Evolutionary conservation across 768 basidiomycete species (phyloP).

Genomic region (Crassisporium funariophilum): DNA sequence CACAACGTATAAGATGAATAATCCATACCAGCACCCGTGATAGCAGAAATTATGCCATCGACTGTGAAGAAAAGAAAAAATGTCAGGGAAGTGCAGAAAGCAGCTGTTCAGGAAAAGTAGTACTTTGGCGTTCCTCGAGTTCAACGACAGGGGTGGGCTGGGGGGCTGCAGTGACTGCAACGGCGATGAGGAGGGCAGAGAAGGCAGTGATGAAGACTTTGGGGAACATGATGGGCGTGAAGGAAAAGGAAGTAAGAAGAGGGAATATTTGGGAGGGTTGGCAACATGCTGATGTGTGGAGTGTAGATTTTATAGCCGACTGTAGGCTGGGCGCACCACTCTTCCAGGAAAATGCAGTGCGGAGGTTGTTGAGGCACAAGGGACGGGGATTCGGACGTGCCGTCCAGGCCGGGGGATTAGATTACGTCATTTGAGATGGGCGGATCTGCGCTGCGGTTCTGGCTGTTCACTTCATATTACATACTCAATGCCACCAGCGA

Average conservation of each 20-base stretch:
- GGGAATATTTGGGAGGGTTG: constrained; percentile 3
- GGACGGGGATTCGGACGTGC: too few species aligned
- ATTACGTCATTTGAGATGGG: background rate
- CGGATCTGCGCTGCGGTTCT: too few species aligned
- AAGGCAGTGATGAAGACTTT: constrained; percentile 37
- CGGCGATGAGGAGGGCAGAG: constrained; percentile 35
- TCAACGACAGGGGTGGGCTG: constrained; percentile 23
- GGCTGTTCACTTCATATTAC: constrained; percentile 4
- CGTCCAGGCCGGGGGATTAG: too few species aligned
- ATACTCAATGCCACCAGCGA: constrained; percentile 74
- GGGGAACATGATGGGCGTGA: constrained; percentile 41
- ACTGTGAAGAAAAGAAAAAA: constrained; percentile 27
- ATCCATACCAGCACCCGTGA: constrained; percentile 31
- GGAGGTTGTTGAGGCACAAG: too few species aligned
- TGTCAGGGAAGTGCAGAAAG: background rate
- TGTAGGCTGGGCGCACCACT: background rate
- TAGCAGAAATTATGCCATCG: constrained; percentile 34
- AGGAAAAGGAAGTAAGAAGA: constrained; percentile 17
- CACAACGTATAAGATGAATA: background rate
- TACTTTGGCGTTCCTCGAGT: constrained; percentile 47
- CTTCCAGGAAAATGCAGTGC: too few species aligned
- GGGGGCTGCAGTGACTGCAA: constrained; percentile 36
- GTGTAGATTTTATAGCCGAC: background rate
- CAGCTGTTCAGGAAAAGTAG: constrained; percentile 17
- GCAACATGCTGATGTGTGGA: constrained; percentile 4